phyloP scores from a whole-genome alignment of 1,284 basidiomycete genomes.

The Naganishia cerealis region DNA sequence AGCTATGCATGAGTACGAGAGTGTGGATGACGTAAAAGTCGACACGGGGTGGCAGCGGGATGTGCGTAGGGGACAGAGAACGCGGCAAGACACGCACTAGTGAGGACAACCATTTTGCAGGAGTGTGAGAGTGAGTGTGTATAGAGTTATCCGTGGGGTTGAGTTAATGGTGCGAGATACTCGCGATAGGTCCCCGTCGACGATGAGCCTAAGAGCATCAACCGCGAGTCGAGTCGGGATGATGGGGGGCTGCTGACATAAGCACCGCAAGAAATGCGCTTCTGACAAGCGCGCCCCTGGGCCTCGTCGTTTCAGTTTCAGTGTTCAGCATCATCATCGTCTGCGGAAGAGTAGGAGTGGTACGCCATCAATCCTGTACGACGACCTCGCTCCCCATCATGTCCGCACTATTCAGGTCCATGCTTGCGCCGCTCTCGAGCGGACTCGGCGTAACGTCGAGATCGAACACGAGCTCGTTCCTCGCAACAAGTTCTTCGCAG shows the following conservation, averaged over 20 bases:
- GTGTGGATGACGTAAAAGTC: background rate
- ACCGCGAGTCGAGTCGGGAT: background rate
- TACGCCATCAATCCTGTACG: background rate
- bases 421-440: slow-evolving; percentile 9
- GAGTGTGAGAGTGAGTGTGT: background rate
- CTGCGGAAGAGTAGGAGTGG: too few species aligned
- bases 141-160: background rate
- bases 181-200: background rate
- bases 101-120: slow-evolving; percentile 33
- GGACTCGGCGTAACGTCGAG: slow-evolving; percentile 2
- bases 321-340: too few species aligned
- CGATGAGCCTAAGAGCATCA: background rate
- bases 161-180: background rate
- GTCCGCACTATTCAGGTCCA: slow-evolving; percentile 14
- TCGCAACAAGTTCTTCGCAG: slow-evolving; percentile 3
- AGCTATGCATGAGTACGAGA: slow-evolving; percentile 24
- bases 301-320: too few species aligned
- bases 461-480: slow-evolving; percentile 14
- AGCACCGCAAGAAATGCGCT: background rate
- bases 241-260: background rate
- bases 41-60: background rate
- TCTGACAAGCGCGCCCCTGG: background rate
- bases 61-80: background rate
- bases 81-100: slow-evolving; percentile 28
- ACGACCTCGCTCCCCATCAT: background rate